phyloP scores from a whole-genome alignment of 2,329 filamentous ascomycete genomes.

The Alternaria triticina region DNA sequence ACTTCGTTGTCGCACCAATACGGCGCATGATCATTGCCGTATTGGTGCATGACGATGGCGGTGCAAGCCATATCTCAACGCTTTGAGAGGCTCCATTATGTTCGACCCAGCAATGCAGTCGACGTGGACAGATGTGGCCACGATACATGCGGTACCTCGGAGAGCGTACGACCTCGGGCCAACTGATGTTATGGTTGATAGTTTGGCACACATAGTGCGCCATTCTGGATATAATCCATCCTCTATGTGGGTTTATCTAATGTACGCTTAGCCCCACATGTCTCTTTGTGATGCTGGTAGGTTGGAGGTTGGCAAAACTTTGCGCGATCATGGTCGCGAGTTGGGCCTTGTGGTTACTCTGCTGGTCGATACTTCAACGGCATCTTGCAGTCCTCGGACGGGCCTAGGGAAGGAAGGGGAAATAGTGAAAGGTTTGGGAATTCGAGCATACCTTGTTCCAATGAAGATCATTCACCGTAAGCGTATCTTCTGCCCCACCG shows the following conservation, averaged over 20 bases:
- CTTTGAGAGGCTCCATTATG: slow-evolving; percentile 3
- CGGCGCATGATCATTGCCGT: background rate
- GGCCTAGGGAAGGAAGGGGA: background rate
- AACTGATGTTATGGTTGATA: slow-evolving; percentile 25
- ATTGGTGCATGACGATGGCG: slow-evolving; percentile 8
- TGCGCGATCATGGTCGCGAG: background rate
- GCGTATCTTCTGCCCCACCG: slow-evolving; percentile 21
- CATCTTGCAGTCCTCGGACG: too few species aligned
- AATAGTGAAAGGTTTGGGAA: background rate
- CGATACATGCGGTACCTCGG: slow-evolving; percentile 22
- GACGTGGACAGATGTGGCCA: slow-evolving; percentile 14
- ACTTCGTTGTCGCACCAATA: background rate
- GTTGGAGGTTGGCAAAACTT: background rate
- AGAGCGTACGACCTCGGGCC: slow-evolving; percentile 19
- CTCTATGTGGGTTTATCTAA: slow-evolving; percentile 19
- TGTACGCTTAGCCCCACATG: slow-evolving; percentile 9
- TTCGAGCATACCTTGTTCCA: slow-evolving; percentile 38
- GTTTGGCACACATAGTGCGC: slow-evolving; percentile 8
- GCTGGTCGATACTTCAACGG: too few species aligned
- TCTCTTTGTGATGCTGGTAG: background rate
- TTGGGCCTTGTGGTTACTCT: too few species aligned
- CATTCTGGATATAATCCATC: slow-evolving; percentile 20
- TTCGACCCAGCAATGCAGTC: slow-evolving; percentile 5
- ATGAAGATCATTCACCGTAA: slow-evolving; percentile 23
- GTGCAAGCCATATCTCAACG: slow-evolving; percentile 17